Conservation (phyloP, 2,329 filamentous ascomycete genomes). For the Corinectria fuckeliana region DNA sequence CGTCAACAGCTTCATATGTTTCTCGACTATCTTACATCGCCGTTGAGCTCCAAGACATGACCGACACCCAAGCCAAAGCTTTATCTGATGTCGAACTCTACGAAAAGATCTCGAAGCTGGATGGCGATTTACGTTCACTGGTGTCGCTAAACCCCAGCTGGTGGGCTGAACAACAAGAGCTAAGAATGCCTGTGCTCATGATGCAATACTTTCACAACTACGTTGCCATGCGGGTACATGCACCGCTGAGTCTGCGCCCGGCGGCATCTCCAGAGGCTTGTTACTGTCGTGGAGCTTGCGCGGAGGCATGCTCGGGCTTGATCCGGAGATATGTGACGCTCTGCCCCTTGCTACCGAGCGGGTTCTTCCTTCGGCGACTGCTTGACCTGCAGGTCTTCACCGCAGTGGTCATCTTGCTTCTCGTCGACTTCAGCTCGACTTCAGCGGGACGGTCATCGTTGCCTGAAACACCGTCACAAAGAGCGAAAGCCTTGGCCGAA, state of each 20-base stretch:
- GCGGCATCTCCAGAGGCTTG: neutral
- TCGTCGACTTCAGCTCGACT: neutral
- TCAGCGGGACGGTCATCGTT: neutral
- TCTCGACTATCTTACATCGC: neutral
- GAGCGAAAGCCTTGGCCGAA: neutral
- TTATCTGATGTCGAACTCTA: neutral
- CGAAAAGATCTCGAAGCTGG: neutral
- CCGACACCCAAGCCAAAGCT: neutral
- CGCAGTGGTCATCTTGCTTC: neutral
- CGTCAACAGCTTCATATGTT: neutral
- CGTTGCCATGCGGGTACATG: neutral
- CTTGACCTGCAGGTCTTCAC: neutral
- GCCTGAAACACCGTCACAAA: neutral
- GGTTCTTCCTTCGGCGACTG: neutral
- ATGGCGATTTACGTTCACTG: neutral
- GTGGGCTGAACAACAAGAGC: neutral
- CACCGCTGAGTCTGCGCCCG: neutral
- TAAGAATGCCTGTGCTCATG: neutral
- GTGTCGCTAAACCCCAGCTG: neutral
- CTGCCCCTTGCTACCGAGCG: neutral
- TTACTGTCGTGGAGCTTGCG: neutral
- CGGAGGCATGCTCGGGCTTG: neutral
- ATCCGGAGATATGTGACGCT: neutral
- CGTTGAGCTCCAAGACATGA: neutral
- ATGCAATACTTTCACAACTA: neutral